phyloP scores from a whole-genome alignment of 306 rosid species.

The Aeschynomene evenia region DNA sequence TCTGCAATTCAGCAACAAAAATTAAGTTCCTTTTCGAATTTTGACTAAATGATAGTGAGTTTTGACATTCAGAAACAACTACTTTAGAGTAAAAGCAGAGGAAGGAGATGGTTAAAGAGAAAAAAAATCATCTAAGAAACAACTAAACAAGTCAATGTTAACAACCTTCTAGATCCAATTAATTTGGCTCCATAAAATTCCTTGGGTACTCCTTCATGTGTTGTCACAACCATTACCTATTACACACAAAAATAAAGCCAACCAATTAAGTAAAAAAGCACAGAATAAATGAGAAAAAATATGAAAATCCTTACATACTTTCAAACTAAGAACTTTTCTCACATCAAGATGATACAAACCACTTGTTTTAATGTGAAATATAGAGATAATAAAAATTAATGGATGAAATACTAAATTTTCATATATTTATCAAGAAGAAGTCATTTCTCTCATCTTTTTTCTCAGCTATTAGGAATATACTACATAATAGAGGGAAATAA shows the following conservation, averaged over 20 bases:
- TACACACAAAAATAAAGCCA: constrained; percentile 23
- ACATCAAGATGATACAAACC: neutral
- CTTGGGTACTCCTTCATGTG: constrained; percentile 91
- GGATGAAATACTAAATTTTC: too few species aligned
- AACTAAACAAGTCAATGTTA: constrained; percentile 14
- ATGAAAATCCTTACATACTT: neutral
- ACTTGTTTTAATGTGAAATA: too few species aligned
- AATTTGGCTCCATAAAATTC: constrained; percentile 92
- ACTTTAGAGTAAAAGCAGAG: neutral
- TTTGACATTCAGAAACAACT: neutral
- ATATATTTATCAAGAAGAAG: neutral
- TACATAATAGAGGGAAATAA: neutral
- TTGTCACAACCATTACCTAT: constrained; percentile 96
- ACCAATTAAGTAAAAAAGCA: neutral
- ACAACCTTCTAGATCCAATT: constrained; percentile 87
- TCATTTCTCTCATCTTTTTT: neutral
- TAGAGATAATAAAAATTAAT: too few species aligned
- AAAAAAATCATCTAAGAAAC: constrained; percentile 7
- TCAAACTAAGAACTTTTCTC: too few species aligned
- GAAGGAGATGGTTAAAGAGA: constrained; percentile 1
- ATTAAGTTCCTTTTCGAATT: neutral
- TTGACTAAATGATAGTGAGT: neutral
- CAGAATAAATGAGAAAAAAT: neutral
- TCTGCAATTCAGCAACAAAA: neutral
- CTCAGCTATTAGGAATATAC: neutral